Percentiles rank a stretch among this genome's conserved stretches.
These are phyloP conservation scores for Truncatella angustata DNA, from an alignment of 2,329 filamentous ascomycete genomes.

Conservation along the genomic window DNA sequence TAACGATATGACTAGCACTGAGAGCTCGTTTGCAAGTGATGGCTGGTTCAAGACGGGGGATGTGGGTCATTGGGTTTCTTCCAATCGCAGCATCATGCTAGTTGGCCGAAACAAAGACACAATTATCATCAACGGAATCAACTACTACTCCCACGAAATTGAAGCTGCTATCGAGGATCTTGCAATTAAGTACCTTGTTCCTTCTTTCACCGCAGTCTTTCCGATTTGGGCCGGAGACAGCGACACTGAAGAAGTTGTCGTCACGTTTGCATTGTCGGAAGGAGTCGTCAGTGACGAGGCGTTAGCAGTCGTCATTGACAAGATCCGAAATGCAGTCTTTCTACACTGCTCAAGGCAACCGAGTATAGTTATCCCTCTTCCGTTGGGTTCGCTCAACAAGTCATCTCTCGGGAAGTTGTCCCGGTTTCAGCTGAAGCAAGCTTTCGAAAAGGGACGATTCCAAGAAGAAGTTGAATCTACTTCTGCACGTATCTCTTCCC, in stretches of 20 bases:
- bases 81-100: slow-evolving; percentile 34
- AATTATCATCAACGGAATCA: slow-evolving; percentile 47
- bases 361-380: slow-evolving; percentile 12
- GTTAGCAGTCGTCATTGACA: slow-evolving; percentile 12
- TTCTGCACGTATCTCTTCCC: background rate
- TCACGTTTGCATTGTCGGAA: background rate
- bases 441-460: slow-evolving; percentile 6
- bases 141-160: slow-evolving; percentile 35
- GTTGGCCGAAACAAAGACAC: slow-evolving; percentile 38
- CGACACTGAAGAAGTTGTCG: slow-evolving; percentile 7
- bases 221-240: slow-evolving; percentile 11
- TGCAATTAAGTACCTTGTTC: slow-evolving; percentile 19
- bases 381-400: background rate
- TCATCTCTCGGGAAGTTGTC: slow-evolving; percentile 11
- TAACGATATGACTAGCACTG: slow-evolving; percentile 55
- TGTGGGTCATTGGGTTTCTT: slow-evolving; percentile 29
- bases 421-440: background rate
- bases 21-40: slow-evolving; percentile 51
- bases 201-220: slow-evolving; percentile 39
- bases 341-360: slow-evolving; percentile 9
- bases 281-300: background rate
- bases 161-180: slow-evolving; percentile 36
- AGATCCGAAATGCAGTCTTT: background rate
- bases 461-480: background rate
- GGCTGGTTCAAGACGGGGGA: slow-evolving; percentile 44